These are phyloP conservation scores for Monascus ruber DNA, from an alignment of 2,329 filamentous ascomycete species.

Conservation along the genomic window DNA sequence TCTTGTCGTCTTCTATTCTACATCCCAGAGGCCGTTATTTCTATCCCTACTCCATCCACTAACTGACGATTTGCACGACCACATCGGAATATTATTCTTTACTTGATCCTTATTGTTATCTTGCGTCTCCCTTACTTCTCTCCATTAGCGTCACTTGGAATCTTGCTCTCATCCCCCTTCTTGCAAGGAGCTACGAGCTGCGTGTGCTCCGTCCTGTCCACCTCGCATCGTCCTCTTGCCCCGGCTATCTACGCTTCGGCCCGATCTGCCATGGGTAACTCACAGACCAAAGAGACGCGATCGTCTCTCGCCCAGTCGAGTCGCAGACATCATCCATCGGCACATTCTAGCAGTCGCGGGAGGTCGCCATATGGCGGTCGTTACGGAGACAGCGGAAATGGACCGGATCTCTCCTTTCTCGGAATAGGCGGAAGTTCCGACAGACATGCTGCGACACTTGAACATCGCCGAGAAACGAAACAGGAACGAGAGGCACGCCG, in stretches of 20 bases:
- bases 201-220: background rate
- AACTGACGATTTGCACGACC: too few relatives aligned
- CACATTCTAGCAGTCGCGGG: slow-evolving; percentile 14
- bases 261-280: slow-evolving; percentile 30
- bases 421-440: slow-evolving; percentile 41
- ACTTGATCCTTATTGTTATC: too few relatives aligned
- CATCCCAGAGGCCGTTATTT: slow-evolving; percentile 2
- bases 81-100: too few relatives aligned
- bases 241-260: too few relatives aligned
- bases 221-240: too few relatives aligned
- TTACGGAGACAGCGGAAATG: slow-evolving; percentile 38
- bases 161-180: too few relatives aligned
- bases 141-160: too few relatives aligned
- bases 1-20: slow-evolving; percentile 6
- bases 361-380: slow-evolving; percentile 18
- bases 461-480: slow-evolving; percentile 69
- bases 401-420: slow-evolving; percentile 49
- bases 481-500: slow-evolving; percentile 82
- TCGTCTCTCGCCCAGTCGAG: slow-evolving; percentile 16
- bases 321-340: slow-evolving; percentile 20
- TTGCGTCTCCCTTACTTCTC: too few relatives aligned
- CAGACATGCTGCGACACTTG: slow-evolving; percentile 39
- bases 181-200: background rate
- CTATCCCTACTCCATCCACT: slow-evolving; percentile 5
- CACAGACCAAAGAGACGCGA: slow-evolving; percentile 36